Evolutionary conservation across 2,329 filamentous ascomycete species (phyloP).

Genomic region (Colletotrichum tropicicola): DNA sequence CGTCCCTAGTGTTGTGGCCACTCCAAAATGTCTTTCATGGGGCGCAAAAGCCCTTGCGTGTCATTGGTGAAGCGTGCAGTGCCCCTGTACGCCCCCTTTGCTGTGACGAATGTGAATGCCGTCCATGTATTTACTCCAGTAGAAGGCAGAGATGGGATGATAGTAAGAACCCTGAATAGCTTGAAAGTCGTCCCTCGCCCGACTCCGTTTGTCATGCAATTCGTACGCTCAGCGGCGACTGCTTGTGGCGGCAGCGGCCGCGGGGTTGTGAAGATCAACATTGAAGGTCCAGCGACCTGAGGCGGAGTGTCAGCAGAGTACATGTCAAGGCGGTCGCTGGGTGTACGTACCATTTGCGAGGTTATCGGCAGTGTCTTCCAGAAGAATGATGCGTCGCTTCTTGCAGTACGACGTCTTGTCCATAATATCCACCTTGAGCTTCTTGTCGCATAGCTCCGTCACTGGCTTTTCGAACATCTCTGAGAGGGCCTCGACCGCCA

Average conservation of each 20-base stretch:
- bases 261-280: constrained; percentile 39
- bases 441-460: constrained; percentile 83
- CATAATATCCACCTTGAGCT: constrained; percentile 97
- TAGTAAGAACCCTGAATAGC: background rate
- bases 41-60: background rate
- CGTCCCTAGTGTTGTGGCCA: background rate
- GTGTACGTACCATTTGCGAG: constrained; percentile 76
- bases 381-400: constrained; percentile 85
- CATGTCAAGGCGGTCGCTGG: constrained; percentile 35
- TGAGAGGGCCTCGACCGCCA: constrained; percentile 96
- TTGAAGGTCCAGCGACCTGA: constrained; percentile 59
- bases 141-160: background rate
- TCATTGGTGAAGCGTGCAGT: background rate
- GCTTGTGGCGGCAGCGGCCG: constrained; percentile 34
- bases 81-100: no score
- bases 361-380: constrained; percentile 94
- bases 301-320: constrained; percentile 35
- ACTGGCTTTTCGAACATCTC: constrained; percentile 99
- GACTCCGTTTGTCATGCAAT: background rate
- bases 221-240: constrained; percentile 33
- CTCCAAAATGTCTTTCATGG: background rate
- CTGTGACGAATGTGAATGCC: background rate
- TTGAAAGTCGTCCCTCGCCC: background rate
- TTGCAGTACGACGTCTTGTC: constrained; percentile 98
- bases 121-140: no score